Evolutionary conservation across 768 basidiomycete genomes (phyloP).

Genomic region (Lactarius sp.): DNA sequence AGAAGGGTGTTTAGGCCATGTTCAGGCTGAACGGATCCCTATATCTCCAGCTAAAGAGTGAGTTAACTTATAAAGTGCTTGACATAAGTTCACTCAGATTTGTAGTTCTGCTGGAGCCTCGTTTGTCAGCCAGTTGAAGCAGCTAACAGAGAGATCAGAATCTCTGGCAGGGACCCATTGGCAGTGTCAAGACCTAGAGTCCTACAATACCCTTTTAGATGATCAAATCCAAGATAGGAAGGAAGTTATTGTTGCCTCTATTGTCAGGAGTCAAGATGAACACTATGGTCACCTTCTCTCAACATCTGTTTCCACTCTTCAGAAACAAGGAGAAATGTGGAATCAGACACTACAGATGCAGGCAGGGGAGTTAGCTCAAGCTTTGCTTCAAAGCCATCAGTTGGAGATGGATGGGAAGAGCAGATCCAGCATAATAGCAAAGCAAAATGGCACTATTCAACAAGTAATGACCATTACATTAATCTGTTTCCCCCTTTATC

Average conservation of each 20-base stretch:
- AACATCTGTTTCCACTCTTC: slow-evolving; percentile 3
- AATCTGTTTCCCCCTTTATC: too few species aligned
- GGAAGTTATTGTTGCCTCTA: slow-evolving; percentile 7
- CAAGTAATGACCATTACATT: background rate
- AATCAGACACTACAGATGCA: slow-evolving; percentile 6
- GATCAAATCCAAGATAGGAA: slow-evolving; percentile 4
- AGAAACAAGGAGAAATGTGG: slow-evolving; percentile 4
- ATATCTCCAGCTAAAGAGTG: background rate
- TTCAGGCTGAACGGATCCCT: background rate
- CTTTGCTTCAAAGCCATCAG: slow-evolving; percentile 8
- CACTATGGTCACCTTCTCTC: background rate
- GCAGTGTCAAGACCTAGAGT: slow-evolving; percentile 6
- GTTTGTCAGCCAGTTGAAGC: background rate
- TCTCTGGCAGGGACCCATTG: slow-evolving; percentile 6
- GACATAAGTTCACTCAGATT: background rate
- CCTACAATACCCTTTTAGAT: slow-evolving; percentile 2
- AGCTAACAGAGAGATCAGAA: slow-evolving; percentile 4
- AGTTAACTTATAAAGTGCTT: background rate
- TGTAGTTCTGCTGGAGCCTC: background rate
- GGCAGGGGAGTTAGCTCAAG: slow-evolving; percentile 6
- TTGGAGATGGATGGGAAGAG: background rate
- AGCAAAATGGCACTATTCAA: background rate
- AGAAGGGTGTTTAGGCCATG: background rate
- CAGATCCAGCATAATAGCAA: background rate
- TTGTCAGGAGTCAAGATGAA: slow-evolving; percentile 3